phyloP scores from a whole-genome alignment of 2,329 filamentous ascomycete species.

The Xylariaceae sp. region DNA sequence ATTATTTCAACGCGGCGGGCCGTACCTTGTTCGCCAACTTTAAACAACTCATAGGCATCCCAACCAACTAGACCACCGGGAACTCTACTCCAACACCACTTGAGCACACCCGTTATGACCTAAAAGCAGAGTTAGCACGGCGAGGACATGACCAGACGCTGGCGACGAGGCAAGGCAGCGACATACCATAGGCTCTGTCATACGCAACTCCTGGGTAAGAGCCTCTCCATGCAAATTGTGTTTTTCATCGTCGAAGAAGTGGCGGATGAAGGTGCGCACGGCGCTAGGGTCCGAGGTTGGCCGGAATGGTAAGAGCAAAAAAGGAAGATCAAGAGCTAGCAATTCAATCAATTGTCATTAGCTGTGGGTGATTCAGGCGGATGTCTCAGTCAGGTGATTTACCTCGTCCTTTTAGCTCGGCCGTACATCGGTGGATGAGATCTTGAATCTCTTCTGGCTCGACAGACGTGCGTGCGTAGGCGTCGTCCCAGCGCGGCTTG shows the following conservation, averaged over 20 bases:
- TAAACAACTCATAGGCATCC: constrained; percentile 96
- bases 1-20: not conserved
- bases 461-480: constrained; percentile 77
- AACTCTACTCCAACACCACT: constrained; percentile 97
- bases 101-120: constrained; percentile 89
- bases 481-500: constrained; percentile 81
- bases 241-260: constrained; percentile 79
- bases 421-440: constrained; percentile 76
- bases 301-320: constrained; percentile 89
- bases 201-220: constrained; percentile 79
- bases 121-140: constrained; percentile 36
- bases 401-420: constrained; percentile 94
- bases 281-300: constrained; percentile 89
- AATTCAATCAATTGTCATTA: constrained; percentile 9
- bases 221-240: constrained; percentile 62
- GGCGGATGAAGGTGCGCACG: constrained; percentile 85
- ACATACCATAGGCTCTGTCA: constrained; percentile 88
- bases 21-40: constrained; percentile 84
- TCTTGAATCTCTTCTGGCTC: constrained; percentile 89
- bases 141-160: not conserved
- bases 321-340: constrained; percentile 80
- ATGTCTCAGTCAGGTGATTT: constrained; percentile 27
- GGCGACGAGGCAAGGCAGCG: constrained; percentile 7
- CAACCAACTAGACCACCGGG: constrained; percentile 89
- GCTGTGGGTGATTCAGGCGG: not conserved